Evolutionary conservation across 2,329 filamentous ascomycete genomes (phyloP).

Genomic region (Colletotrichum endophyticum): DNA sequence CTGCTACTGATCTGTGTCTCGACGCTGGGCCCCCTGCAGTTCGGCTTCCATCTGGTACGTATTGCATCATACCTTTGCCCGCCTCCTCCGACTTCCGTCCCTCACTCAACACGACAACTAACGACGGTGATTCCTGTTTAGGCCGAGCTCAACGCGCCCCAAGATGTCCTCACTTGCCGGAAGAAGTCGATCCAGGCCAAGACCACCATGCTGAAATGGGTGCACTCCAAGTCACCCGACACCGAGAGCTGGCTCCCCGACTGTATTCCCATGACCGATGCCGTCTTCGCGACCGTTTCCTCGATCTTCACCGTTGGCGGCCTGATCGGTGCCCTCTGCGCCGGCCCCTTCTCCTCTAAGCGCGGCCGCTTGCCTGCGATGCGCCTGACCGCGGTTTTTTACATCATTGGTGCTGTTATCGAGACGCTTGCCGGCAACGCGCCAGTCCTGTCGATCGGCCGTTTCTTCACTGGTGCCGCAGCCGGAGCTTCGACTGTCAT

Average conservation of each 20-base stretch:
- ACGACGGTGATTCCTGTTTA: constrained; percentile 35
- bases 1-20: constrained; percentile 76
- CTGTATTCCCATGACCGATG: constrained; percentile 88
- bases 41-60: constrained; percentile 88
- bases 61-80: constrained; percentile 6
- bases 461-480: constrained; percentile 81
- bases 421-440: constrained; percentile 77
- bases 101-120: not conserved
- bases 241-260: constrained; percentile 57
- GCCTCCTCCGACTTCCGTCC: not conserved
- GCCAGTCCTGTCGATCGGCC: constrained; percentile 71
- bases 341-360: constrained; percentile 78
- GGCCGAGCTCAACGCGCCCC: constrained; percentile 94
- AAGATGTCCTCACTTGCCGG: constrained; percentile 90
- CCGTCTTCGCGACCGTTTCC: constrained; percentile 83
- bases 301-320: constrained; percentile 93
- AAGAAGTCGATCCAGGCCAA: constrained; percentile 48
- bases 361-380: constrained; percentile 80
- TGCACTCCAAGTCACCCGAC: constrained; percentile 28
- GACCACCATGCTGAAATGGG: constrained; percentile 27
- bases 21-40: constrained; percentile 88
- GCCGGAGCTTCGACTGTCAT: constrained; percentile 91
- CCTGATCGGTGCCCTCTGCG: constrained; percentile 78
- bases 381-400: constrained; percentile 78
- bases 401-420: constrained; percentile 74